Conservation (phyloP, 768 basidiomycete species). For the Asterophora lycoperdoides region DNA sequence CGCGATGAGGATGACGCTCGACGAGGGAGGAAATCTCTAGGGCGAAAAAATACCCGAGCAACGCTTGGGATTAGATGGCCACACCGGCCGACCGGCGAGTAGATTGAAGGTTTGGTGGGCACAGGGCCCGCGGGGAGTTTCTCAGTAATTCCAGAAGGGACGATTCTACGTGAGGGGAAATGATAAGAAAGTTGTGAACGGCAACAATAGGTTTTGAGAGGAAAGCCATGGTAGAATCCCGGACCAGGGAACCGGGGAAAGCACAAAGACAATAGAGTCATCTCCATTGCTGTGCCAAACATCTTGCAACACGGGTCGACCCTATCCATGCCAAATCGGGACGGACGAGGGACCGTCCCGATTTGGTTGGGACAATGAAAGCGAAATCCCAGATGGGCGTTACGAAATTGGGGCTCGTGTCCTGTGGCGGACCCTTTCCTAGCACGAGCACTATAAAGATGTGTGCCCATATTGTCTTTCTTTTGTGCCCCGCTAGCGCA, state of each 20-base stretch:
- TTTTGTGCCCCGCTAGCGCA: conserved; percentile 60
- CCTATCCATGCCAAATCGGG: conserved; percentile 41
- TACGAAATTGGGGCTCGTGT: conserved; percentile 37
- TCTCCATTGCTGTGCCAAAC: conserved; percentile 39
- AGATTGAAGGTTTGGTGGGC: conserved; percentile 17
- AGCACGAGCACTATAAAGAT: conserved; percentile 46
- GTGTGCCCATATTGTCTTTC: conserved; percentile 50
- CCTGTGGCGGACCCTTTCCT: conserved; percentile 36
- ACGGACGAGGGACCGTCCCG: conserved; percentile 28
- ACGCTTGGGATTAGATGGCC: background rate
- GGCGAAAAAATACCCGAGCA: background rate
- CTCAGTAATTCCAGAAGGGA: conserved; percentile 20
- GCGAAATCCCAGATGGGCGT: conserved; percentile 24
- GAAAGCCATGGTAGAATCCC: conserved; percentile 24
- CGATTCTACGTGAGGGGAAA: conserved; percentile 23
- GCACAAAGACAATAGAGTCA: conserved; percentile 42
- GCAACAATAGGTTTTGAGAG: conserved; percentile 22
- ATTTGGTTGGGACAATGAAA: conserved; percentile 33
- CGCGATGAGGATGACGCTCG: background rate
- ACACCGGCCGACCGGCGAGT: background rate
- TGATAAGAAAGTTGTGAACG: conserved; percentile 19
- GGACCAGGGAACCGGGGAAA: conserved; percentile 31
- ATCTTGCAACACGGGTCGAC: conserved; percentile 23
- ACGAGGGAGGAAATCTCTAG: background rate
- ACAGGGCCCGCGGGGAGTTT: conserved; percentile 15